Base-by-base conservation (phyloP, 306 rosid genomes). In the Oxytropis ochrocephala region DNA sequence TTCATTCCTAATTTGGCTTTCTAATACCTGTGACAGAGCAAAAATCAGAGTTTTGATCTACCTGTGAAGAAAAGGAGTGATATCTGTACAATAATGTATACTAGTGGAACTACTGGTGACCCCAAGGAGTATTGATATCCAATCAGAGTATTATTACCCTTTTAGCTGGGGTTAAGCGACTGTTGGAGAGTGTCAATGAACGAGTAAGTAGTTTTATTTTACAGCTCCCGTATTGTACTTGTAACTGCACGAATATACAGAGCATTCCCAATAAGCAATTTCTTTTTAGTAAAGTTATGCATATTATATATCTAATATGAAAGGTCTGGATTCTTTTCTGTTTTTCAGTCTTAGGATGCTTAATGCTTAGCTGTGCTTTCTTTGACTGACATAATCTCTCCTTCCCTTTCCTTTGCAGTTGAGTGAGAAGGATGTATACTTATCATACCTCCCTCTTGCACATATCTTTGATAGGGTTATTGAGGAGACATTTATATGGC, bases 71-170 rank as follows among this genome's bases (percentile, higher is more conserved):
- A 71, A 80, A 88, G 78, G 74, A 79, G 88, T 47, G 96, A 94
- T 55, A 84, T 94, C 74, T 91, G 91, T 60, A 94, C 99, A 17
- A 94, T 94, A 71, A 94, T 94, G 98, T 94, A 94, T 74, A 94
- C 98, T 10, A 94, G 98, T 30, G 97, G 97, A 81, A 90, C 98
- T 41, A 94, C 99, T 44, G 96, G 99, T 67, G 96, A 94, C 56
- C 99, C 97, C 76, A 94, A 94, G 87, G 99, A 60, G 99, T 94
- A 50, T 17, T 88, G 79, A 72, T 94, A 81, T 91, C 99, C 54
- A 91, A 94, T 54, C 91, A 88, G 38, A 85, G 89, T 87, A 94
- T 94, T 42, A 81, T 91, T 77, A 76, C 91, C 56, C 82, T 94
- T 70, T 70, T 94, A 65, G 86, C 91, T 54, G 99, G 99, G 63